phyloP scores from a whole-genome alignment of 2,329 filamentous ascomycete genomes.

The Calonectria pteridis region DNA sequence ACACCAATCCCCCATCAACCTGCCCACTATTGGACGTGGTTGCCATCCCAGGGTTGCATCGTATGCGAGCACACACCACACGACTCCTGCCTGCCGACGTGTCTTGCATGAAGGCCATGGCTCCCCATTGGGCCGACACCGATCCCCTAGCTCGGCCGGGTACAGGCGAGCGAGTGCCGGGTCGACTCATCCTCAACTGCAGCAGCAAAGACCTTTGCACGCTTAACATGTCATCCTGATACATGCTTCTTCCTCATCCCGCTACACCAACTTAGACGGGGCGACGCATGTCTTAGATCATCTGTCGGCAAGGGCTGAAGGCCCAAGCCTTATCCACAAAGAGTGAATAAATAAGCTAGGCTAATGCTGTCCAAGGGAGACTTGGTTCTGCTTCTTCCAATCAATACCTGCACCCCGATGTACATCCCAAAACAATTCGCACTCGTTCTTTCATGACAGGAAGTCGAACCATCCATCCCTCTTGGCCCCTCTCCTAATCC shows the following conservation, averaged over 20 bases:
- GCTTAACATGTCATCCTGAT: neutral
- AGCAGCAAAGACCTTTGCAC: neutral
- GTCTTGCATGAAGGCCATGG: constrained; percentile 20
- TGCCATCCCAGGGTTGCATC: constrained; percentile 17
- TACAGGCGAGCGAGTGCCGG: neutral
- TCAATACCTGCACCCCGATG: constrained; percentile 1
- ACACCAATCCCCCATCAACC: neutral
- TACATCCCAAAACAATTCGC: neutral
- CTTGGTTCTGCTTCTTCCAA: neutral
- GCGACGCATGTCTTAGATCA: constrained; percentile 23
- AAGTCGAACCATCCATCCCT: neutral
- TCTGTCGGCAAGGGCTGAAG: neutral
- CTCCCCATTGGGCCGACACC: neutral
- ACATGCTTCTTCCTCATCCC: neutral
- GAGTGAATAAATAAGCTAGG: neutral
- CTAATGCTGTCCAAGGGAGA: constrained; percentile 1
- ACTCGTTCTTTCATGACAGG: neutral
- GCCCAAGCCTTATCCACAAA: neutral
- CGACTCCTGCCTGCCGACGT: constrained; percentile 23
- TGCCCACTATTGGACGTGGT: constrained; percentile 1
- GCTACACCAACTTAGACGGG: neutral
- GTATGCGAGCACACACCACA: constrained; percentile 21
- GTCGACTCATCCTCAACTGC: neutral
- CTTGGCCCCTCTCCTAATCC: neutral
- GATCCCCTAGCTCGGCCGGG: neutral